phyloP scores from a whole-genome alignment of 306 rosid genomes.

The Aeschynomene evenia region DNA sequence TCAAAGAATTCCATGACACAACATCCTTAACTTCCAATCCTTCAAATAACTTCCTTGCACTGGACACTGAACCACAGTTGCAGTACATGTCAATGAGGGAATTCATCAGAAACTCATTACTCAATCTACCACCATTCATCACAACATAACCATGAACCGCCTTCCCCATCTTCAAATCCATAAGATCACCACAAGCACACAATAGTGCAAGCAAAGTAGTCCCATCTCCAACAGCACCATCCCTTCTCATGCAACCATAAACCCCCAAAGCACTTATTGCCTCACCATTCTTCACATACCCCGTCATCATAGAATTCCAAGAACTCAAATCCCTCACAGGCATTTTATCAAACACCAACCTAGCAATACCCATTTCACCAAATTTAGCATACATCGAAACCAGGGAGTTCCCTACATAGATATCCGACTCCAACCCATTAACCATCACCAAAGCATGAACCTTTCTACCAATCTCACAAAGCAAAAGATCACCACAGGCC shows the following conservation, averaged over 20 bases:
- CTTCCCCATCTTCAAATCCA: slow-evolving; percentile 50
- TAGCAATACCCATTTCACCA: slow-evolving; percentile 40
- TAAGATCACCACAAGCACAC: slow-evolving; percentile 47
- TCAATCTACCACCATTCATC: slow-evolving; percentile 28
- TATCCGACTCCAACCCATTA: slow-evolving; percentile 49
- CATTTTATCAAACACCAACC: slow-evolving; percentile 62
- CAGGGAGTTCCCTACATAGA: slow-evolving; percentile 55
- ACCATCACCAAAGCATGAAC: slow-evolving; percentile 52
- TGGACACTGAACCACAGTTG: slow-evolving; percentile 34
- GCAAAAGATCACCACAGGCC: slow-evolving; percentile 56
- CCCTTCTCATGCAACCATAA: slow-evolving; percentile 39
- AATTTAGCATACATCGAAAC: slow-evolving; percentile 45
- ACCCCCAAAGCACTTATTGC: slow-evolving; percentile 32
- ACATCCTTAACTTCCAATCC: slow-evolving; percentile 38
- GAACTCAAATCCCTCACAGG: slow-evolving; percentile 48
- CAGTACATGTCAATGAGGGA: slow-evolving; percentile 62
- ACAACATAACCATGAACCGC: slow-evolving; percentile 48
- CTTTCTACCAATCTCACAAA: slow-evolving; percentile 40
- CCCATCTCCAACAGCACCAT: slow-evolving; percentile 48
- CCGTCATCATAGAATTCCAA: slow-evolving; percentile 51
- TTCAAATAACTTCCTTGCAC: slow-evolving; percentile 52
- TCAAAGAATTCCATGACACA: slow-evolving; percentile 67
- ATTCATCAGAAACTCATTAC: slow-evolving; percentile 45
- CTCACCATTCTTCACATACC: slow-evolving; percentile 48
- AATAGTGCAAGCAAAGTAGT: slow-evolving; percentile 55